Base-by-base conservation (phyloP, 106 monocot species). In the Triglochin maritima region DNA sequence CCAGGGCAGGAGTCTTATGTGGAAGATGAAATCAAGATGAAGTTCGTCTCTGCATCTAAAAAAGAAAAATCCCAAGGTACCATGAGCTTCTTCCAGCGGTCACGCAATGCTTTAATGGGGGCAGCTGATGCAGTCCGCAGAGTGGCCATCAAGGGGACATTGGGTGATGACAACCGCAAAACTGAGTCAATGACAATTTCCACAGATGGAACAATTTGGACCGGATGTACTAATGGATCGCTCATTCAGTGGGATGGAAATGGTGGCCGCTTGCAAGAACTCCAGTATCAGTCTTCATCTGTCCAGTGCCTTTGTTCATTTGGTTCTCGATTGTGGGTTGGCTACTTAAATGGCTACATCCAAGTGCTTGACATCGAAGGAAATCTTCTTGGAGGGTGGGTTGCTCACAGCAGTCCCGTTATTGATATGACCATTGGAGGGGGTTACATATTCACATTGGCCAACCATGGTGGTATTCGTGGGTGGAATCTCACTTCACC, bases 111-210 rank as follows among this genome's bases (percentile, higher is more conserved):
- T 60, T 63, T 98, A 54, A 80, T 98, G 61, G 96, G 91, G 50
- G 96, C 91, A 60, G 96, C 91, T 75, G 96, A 84, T 86, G 96
- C 79, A 67, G 91, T 98, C 48, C 77, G 88, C 11, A 83, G 96
- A 81, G 91, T 71, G 70, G 91, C 91, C 48, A 83, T 68, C 10
- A 98, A 92, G 69, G 83, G 91, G 60, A 69, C 87, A 60, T 85
- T 95, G 80, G 80, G 76, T 46, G 90, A 91, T 57, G 90, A 95
- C 69, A 75, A 85, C 71, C 67, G 82, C 50, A 81, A 81, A 77
- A 81, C 84, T 50, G 91, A 88, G 74, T 81, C 96, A 71, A 49
- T 98, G 51, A 67, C 76, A 49, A 68, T 84, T 50, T 66, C 85
- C 44, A 75, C 66, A 64, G 88, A 98, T 79, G 96, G 91, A 59